Percentiles rank a stretch among this genome's conserved stretches.
These are phyloP conservation scores for Pulveroboletus sp. DNA, from an alignment of 768 basidiomycete species.

Conservation along the genomic window DNA sequence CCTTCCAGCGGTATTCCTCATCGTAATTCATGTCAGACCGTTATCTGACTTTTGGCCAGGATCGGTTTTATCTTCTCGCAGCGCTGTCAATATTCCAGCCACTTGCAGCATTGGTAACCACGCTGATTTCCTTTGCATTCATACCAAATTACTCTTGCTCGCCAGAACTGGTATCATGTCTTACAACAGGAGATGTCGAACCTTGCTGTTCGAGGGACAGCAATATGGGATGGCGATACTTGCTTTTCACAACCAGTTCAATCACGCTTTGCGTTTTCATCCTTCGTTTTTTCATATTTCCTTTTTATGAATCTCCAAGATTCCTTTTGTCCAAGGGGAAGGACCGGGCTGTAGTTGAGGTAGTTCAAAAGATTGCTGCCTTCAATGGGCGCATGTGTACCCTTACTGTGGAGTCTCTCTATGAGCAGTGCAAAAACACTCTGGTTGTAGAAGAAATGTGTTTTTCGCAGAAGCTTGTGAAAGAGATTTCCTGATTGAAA, in stretches of 20 bases:
- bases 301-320: conserved; percentile 14
- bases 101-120: neutral
- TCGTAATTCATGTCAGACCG: neutral
- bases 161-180: conserved; percentile 8
- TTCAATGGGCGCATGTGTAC: conserved; percentile 8
- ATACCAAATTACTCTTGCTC: conserved; percentile 16
- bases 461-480: neutral
- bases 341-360: conserved; percentile 11
- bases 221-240: conserved; percentile 23
- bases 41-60: conserved; percentile 1
- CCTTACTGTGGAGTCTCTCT: conserved; percentile 14
- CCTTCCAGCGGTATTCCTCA: conserved; percentile 9
- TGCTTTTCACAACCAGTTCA: conserved; percentile 4
- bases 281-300: conserved; percentile 15
- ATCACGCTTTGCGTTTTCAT: conserved; percentile 13
- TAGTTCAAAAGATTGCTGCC: conserved; percentile 12
- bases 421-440: conserved; percentile 1
- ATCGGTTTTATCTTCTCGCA: conserved; percentile 15
- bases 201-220: conserved; percentile 15
- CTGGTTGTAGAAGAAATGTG: neutral
- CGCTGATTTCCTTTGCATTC: conserved; percentile 6
- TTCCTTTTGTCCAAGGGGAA: conserved; percentile 16
- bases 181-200: conserved; percentile 3
- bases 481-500: conserved; percentile 10
- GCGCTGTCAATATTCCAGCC: conserved; percentile 11